phyloP scores from a whole-genome alignment of 2,329 filamentous ascomycete species.

The Rugonectria rugulosa region DNA sequence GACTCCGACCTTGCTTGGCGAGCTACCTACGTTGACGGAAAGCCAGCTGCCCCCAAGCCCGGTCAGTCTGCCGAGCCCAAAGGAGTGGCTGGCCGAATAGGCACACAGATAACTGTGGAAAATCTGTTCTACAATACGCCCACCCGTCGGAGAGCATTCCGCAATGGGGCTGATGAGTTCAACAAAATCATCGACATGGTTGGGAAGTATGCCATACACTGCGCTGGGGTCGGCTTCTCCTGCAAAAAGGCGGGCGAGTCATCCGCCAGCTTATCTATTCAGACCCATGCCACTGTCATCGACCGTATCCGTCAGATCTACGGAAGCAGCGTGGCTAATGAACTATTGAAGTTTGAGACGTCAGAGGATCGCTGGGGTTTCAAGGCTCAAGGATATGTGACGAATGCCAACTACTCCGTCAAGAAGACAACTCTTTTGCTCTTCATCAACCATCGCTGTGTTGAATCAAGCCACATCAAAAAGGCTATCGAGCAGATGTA shows the following conservation, averaged over 20 bases:
- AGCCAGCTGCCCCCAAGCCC: conserved; percentile 82
- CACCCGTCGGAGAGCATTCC: conserved; percentile 85
- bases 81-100: conserved; percentile 83
- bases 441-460: conserved; percentile 96
- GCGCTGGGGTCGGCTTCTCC: conserved; percentile 87
- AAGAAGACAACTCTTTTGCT: conserved; percentile 88
- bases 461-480: conserved; percentile 88
- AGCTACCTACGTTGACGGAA: conserved; percentile 85
- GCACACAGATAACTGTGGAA: conserved; percentile 95
- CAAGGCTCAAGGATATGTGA: conserved; percentile 80
- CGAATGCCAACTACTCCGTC: conserved; percentile 92
- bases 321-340: conserved; percentile 83
- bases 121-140: conserved; percentile 98
- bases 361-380: conserved; percentile 84
- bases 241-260: conserved; percentile 97
- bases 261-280: conserved; percentile 81
- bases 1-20: conserved; percentile 90
- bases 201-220: conserved; percentile 92
- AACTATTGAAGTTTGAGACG: conserved; percentile 79
- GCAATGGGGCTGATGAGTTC: conserved; percentile 92
- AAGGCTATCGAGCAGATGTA: conserved; percentile 94
- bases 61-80: conserved; percentile 88
- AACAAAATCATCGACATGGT: conserved; percentile 97
- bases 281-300: conserved; percentile 72
- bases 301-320: conserved; percentile 94